Evolutionary conservation across 2,329 filamentous ascomycete species (phyloP).

Genomic region (Ascochyta fabae): DNA sequence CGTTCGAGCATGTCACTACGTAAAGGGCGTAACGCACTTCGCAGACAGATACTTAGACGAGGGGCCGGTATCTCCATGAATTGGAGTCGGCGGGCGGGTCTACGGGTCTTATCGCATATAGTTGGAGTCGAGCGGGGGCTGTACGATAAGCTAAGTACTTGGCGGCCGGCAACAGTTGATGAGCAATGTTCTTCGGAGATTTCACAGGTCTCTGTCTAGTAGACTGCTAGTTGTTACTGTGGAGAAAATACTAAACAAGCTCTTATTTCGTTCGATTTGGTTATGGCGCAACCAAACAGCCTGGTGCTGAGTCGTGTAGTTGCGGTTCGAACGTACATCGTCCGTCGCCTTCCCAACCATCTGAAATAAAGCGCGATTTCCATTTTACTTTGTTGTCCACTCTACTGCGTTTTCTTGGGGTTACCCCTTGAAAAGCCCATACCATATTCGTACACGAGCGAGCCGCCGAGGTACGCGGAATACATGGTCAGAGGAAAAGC

Average conservation of each 20-base stretch:
- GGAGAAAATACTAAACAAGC: not conserved
- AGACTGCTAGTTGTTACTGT: constrained; percentile 2
- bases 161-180: not conserved
- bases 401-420: constrained; percentile 22
- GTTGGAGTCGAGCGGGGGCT: constrained; percentile 9
- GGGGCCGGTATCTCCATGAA: constrained; percentile 4
- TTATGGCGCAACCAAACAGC: not conserved
- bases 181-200: not conserved
- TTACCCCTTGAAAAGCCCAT: constrained; percentile 49
- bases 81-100: constrained; percentile 1
- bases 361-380: not conserved
- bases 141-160: constrained; percentile 8
- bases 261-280: not conserved
- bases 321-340: not conserved
- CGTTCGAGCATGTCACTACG: constrained; percentile 13
- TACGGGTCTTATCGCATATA: constrained; percentile 12
- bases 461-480: constrained; percentile 53
- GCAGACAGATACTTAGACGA: constrained; percentile 1
- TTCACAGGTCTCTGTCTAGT: not conserved
- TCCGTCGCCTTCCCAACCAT: not conserved
- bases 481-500: constrained; percentile 47
- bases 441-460: constrained; percentile 54
- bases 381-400: too few relatives aligned
- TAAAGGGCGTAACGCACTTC: constrained; percentile 14
- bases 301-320: not conserved